phyloP scores from a whole-genome alignment of 1,284 basidiomycete genomes.

The Cutaneotrichosporon cavernicola region DNA sequence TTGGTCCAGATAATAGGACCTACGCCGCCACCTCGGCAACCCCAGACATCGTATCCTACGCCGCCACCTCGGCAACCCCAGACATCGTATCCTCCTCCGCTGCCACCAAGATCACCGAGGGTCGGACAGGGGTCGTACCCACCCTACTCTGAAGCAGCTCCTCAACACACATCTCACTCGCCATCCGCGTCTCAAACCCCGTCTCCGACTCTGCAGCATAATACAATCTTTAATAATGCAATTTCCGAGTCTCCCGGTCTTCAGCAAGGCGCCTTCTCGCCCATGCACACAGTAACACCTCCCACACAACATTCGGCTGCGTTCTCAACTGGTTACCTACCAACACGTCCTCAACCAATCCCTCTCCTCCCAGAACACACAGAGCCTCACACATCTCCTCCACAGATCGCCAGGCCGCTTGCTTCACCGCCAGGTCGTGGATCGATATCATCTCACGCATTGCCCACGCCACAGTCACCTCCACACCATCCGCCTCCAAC shows the following conservation, averaged over 20 bases:
- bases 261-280: background rate
- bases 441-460: background rate
- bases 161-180: background rate
- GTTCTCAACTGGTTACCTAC: background rate
- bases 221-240: background rate
- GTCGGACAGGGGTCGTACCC: background rate
- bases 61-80: background rate
- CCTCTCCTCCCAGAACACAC: background rate
- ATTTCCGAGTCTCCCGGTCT: background rate
- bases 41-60: background rate
- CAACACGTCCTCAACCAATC: background rate
- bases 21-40: background rate
- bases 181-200: background rate
- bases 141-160: background rate
- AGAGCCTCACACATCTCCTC: background rate
- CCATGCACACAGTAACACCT: no score
- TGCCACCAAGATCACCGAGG: background rate
- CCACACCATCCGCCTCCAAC: background rate
- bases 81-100: background rate
- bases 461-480: background rate
- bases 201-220: background rate
- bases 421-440: background rate
- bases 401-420: background rate
- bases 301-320: background rate
- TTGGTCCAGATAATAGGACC: background rate